phyloP scores from a whole-genome alignment of 352 stramenopile species.

The Aphanomyces astaci region DNA sequence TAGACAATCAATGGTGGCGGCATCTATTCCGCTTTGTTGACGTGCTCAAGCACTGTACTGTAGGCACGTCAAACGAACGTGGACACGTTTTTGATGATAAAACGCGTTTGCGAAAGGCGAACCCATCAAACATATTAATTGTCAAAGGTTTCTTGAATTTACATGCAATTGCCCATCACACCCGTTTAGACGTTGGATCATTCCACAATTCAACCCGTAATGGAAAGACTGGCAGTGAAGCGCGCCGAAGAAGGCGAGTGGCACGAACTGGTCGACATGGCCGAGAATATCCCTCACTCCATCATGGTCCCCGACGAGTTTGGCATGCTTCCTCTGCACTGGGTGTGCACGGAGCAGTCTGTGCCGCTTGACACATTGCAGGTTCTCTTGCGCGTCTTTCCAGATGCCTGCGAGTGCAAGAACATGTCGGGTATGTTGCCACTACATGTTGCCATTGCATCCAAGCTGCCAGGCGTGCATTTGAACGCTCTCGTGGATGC shows the following conservation, averaged over 20 bases:
- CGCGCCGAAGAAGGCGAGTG: conserved; percentile 58
- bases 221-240: conserved; percentile 8
- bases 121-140: neutral
- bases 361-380: conserved; percentile 42
- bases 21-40: no score
- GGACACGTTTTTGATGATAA: neutral
- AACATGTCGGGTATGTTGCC: conserved; percentile 76
- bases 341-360: conserved; percentile 60
- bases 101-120: neutral
- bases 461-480: conserved; percentile 50
- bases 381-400: conserved; percentile 43
- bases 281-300: conserved; percentile 33
- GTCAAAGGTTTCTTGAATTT: neutral
- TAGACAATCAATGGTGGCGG: no score
- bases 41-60: no score
- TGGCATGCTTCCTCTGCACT: conserved; percentile 77
- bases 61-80: no score
- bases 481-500: conserved; percentile 47
- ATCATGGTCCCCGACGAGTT: conserved; percentile 71
- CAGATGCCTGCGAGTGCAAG: conserved; percentile 44
- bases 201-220: neutral
- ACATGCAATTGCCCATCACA: neutral
- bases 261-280: conserved; percentile 39
- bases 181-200: neutral
- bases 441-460: conserved; percentile 70